Base-by-base conservation (phyloP, 2,329 filamentous ascomycete genomes). In the Hymenoscyphus linearis region DNA sequence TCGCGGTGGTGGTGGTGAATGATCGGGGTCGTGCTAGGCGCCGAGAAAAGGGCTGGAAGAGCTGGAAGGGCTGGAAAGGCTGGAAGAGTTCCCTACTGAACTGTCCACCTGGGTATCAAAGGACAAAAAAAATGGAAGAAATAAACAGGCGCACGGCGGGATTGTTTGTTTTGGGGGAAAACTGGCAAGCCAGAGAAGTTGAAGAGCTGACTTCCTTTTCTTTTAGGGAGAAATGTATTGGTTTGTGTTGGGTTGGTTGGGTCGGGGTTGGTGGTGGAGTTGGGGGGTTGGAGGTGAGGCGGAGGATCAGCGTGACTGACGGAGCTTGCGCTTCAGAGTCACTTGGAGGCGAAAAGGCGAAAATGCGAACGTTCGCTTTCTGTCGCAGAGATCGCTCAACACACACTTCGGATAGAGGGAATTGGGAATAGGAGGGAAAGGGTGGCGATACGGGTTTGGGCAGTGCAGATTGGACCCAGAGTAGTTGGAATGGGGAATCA, bases 41-140 rank as follows among this genome's bases (percentile, higher is more conserved):
- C 57, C 58, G 53, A 55, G 63, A 54, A 60, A 27, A 53, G 65
- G 63, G 65, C 63, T 62, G 60, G 62, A 14, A n/a, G 18, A 3
- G 9, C 14, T 22, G 18, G 18, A 22, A 10, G 40, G 31, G 27
- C 9, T n/a, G n/a, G 27, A 7, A 31, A 2, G 27, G 27, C 31
- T 31, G 31, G n/a, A n/a, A n/a, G n/a, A n/a, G n/a, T n/a, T 40
- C 37, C n/a, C 40, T 47, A 22, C 62, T 64, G 22, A 54, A 27
- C 35, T 35, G 47, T 62, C 58, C 60, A 55, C 50, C 57, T 58
- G 64, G 66, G 67, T 66, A 66, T 67, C 62, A 67, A 68, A 68
- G 63, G 61, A 64, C 52, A 60, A 64, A 63, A 62, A 64, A 63
- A 62, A n/a, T n/a, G 53, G 59, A 65, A 52, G 64, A 67, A 16